Evolutionary conservation across 176 grass and related monocot species (phyloP), one percentile per base, ranked within the genome.

Genomic region (Cenchrus americanus): DNA sequence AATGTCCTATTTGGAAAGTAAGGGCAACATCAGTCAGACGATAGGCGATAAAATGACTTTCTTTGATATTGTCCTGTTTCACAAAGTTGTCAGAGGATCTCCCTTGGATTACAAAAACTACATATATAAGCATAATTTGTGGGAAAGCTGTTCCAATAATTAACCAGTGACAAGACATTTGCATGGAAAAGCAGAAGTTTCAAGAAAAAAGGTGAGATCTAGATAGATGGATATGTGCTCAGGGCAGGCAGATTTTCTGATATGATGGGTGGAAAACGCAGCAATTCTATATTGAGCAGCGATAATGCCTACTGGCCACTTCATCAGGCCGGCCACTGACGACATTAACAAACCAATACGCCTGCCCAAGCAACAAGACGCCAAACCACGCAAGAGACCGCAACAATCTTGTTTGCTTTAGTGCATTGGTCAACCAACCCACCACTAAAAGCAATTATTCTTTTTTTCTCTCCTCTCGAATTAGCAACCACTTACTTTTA

Each of bases 111-210:
- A 59, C 11, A 59, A 37, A 23, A 59, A 13, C 34, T 37, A 3
- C 34, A 37, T 8, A 10, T 26, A 5, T 15, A 24, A 46, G 19
- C 64, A 80, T 69, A 69, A 69, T 69, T 68, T 30, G 69, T 18
- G 77, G 48, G 64, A 86, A 86, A 58, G 69, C 23, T 54, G 27
- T 44, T 73, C 62, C n/a, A 80, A 43, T 73, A 81, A 77, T 57
- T 64, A 81, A 77, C 66, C 50, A 8, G 10, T 24, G 77, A 23
- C 30, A 44, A 47, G 77, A 80, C 79, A 46, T 57, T 12, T 30
- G 27, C 14, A 50, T 24, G 62, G 34, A 71, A 79, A 71, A 78
- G 65, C 14, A 22, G 8, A 0, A 0, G 18, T 51, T 34, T 37
- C 11, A 71, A 71, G 24, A 32, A 15, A 84, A 44, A 10, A 5